Percentiles rank a stretch among this genome's conserved stretches.
These are phyloP conservation scores for Martensiomyces pterosporus DNA, from an alignment of 192 early-diverging fungal species.

Conservation along the genomic window DNA sequence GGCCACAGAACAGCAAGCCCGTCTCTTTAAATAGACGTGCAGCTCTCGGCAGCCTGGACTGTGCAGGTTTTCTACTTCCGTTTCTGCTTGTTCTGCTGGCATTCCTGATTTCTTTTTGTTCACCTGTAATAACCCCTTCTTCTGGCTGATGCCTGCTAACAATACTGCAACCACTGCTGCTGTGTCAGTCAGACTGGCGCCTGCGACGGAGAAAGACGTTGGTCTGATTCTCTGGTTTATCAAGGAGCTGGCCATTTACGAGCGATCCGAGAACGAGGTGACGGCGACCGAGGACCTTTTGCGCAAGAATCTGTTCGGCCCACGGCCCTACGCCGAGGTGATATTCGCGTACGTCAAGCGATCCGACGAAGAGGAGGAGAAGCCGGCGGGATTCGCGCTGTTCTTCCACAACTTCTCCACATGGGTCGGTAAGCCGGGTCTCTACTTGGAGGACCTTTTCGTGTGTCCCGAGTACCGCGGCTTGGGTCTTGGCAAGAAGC, in stretches of 20 bases:
- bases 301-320: constrained; percentile 60
- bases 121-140: no score
- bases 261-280: constrained; percentile 67
- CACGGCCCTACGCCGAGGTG: constrained; percentile 62
- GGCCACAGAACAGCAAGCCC: no score
- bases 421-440: constrained; percentile 65
- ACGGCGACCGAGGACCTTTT: constrained; percentile 66
- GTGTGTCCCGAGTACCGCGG: constrained; percentile 61
- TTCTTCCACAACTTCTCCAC: constrained; percentile 85
- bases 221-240: constrained; percentile 68
- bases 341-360: constrained; percentile 58
- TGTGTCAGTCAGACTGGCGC: constrained; percentile 12
- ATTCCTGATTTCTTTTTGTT: no score
- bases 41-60: no score
- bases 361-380: constrained; percentile 17
- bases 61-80: no score
- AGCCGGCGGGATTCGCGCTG: constrained; percentile 73
- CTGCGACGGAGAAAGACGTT: constrained; percentile 59
- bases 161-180: no score
- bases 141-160: neutral
- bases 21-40: no score
- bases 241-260: constrained; percentile 68
- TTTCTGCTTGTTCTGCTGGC: no score
- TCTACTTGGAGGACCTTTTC: constrained; percentile 86
- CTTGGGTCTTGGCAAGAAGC: constrained; percentile 61